Conservation (phyloP, 495 filamentous ascomycete genomes). For the Xylaria scruposa region DNA sequence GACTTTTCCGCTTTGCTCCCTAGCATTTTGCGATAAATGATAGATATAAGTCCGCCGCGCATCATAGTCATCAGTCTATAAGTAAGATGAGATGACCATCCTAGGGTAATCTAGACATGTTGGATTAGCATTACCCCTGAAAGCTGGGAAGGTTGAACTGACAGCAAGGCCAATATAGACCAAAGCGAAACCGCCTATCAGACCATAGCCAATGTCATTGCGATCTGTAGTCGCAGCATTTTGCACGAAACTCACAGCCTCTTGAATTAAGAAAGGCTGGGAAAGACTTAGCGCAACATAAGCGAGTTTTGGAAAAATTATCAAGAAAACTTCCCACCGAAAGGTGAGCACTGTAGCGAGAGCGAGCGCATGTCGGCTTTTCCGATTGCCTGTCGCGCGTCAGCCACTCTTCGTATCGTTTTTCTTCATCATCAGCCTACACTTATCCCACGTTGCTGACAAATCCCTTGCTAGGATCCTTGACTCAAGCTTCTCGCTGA, state of each 20-base stretch:
- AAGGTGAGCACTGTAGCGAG: slow-evolving; percentile 24
- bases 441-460: slow-evolving; percentile 39
- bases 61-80: slow-evolving; percentile 39
- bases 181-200: slow-evolving; percentile 61
- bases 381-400: slow-evolving; percentile 16
- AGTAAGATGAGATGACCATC: slow-evolving; percentile 28
- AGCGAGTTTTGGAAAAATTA: slow-evolving; percentile 32
- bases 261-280: slow-evolving; percentile 39
- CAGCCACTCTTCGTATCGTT: not conserved
- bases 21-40: slow-evolving; percentile 38
- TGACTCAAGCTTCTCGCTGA: slow-evolving; percentile 59
- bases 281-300: slow-evolving; percentile 33
- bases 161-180: slow-evolving; percentile 62
- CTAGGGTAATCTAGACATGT: slow-evolving; percentile 1
- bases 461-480: slow-evolving; percentile 45
- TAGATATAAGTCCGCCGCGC: slow-evolving; percentile 33
- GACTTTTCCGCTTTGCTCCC: slow-evolving; percentile 6
- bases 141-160: slow-evolving; percentile 1
- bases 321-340: slow-evolving; percentile 29
- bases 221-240: slow-evolving; percentile 37
- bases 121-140: not conserved
- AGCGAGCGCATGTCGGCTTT: slow-evolving; percentile 27
- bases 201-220: slow-evolving; percentile 48
- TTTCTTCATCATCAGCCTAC: slow-evolving; percentile 25
- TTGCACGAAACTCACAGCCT: slow-evolving; percentile 28